Evolutionary conservation across 2,329 filamentous ascomycete genomes (phyloP).

Genomic region (Phaeosphaeriaceae sp.): DNA sequence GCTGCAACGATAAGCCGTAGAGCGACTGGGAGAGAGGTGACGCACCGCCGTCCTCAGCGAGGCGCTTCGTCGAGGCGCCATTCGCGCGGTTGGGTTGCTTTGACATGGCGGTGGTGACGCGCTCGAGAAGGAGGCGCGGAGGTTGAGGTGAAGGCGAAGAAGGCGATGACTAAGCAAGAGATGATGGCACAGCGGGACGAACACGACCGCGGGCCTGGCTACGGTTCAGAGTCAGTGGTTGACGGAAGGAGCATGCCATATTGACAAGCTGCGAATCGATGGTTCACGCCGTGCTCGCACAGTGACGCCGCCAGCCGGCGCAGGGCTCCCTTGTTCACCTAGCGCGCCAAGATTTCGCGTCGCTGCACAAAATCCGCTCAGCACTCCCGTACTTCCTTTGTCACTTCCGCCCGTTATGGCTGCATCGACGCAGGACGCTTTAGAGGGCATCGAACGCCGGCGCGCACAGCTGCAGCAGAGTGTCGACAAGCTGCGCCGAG

Average conservation of each 20-base stretch:
- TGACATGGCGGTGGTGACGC: slow-evolving; percentile 41
- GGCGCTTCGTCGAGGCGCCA: slow-evolving; percentile 36
- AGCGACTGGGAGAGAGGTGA: slow-evolving; percentile 41
- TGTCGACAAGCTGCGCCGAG: slow-evolving; percentile 74
- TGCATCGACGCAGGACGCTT: slow-evolving; percentile 53
- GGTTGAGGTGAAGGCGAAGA: background rate
- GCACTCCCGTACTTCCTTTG: slow-evolving; percentile 7
- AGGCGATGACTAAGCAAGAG: slow-evolving; percentile 21
- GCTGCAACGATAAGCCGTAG: slow-evolving; percentile 37
- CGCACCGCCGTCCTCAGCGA: slow-evolving; percentile 48
- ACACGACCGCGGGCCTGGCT: background rate
- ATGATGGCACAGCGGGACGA: background rate
- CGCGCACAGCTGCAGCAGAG: slow-evolving; percentile 77
- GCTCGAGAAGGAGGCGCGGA: slow-evolving; percentile 3
- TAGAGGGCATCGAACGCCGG: slow-evolving; percentile 76
- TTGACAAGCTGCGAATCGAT: too few relatives aligned
- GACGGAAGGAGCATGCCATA: background rate
- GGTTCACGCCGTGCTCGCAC: too few relatives aligned
- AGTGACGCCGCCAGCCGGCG: too few relatives aligned
- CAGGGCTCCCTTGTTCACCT: slow-evolving; percentile 16
- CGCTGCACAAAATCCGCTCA: slow-evolving; percentile 5
- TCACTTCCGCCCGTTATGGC: slow-evolving; percentile 28
- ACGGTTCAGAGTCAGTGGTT: background rate
- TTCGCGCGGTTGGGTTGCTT: slow-evolving; percentile 36
- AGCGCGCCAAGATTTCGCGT: slow-evolving; percentile 26